These are phyloP conservation scores for Lentinula aciculospora DNA, from an alignment of 768 basidiomycete species.

Conservation along the genomic window DNA sequence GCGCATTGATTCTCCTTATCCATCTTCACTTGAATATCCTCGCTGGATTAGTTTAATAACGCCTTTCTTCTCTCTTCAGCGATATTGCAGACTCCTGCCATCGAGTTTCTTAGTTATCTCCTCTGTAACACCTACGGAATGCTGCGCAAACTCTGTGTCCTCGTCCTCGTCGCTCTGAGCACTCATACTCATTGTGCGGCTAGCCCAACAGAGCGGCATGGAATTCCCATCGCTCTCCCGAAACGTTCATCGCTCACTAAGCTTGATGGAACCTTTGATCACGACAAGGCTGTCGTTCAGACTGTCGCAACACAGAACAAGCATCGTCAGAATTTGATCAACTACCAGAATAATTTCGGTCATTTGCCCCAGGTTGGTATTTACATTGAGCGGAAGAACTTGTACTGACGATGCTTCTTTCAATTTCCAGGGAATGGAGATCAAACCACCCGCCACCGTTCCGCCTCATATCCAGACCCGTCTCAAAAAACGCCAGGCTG, in stretches of 20 bases:
- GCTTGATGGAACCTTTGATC: conserved; percentile 16
- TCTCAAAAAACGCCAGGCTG: conserved; percentile 25
- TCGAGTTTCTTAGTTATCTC: too few relatives aligned
- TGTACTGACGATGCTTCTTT: neutral
- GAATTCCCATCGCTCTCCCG: neutral
- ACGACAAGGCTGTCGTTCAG: conserved; percentile 11
- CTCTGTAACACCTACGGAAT: neutral
- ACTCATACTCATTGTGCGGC: neutral
- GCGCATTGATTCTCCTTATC: too few relatives aligned
- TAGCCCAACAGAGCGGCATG: neutral
- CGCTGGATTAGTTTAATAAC: too few relatives aligned
- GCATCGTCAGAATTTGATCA: conserved; percentile 19
- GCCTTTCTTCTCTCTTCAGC: too few relatives aligned
- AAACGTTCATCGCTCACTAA: conserved; percentile 10
- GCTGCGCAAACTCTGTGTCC: conserved; percentile 1
- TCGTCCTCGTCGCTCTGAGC: neutral
- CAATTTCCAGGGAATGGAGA: conserved; percentile 20
- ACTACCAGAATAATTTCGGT: conserved; percentile 15
- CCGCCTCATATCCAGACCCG: conserved; percentile 15
- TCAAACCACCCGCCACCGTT: conserved; percentile 20
- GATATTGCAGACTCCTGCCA: too few relatives aligned
- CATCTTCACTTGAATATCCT: too few relatives aligned
- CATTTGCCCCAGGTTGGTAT: neutral
- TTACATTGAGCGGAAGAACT: neutral
- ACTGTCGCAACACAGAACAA: conserved; percentile 16